Evolutionary conservation across 129 eudicot genomes (phyloP), one percentile per base, ranked within the genome.

Genomic region (Deinandra increscens): DNA sequence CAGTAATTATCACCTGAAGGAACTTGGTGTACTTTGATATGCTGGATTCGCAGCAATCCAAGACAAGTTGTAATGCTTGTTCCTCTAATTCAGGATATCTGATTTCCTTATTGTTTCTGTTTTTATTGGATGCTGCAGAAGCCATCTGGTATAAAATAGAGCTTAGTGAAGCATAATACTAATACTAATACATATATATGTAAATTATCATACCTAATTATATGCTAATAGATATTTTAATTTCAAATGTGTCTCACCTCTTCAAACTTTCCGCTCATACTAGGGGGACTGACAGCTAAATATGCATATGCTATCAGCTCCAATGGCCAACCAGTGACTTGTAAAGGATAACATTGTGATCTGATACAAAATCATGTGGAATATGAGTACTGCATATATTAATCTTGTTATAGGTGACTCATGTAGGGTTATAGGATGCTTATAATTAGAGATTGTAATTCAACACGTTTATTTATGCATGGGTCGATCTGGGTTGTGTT

Each of bases 291-390:
- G 42, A 91, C 96, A 23, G 79, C 96, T 66, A 91, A 75, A 78
- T 86, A 88, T 46, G 96, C 96, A 77, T 78, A 91, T 48, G 98
- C 96, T 96, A 91, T 88, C 69, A 91, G 64, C 80, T 88, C 98
- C 67, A 86, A 39, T 41, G 98, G 96, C 96, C 96, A 91, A 65
- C 98, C 98, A 36, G 95, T 91, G 53, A 91, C 74, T 88, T 81
- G 96, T 77, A 91, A 46, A 33, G 98, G 98, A 84, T 73, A 91
- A 81, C 98, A 81, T 14, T 88, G 83, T 37, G 89, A 68, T 73
- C 98, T 88, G 88, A 73, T 60, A 55, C 72, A 66, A 62, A 38
- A 60, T 29, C 50, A 56, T 3, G 31, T 15, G 7, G 39, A 13
- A 43, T 22, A 60, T 22, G 62, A 42, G 31, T 41, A 19, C 15